These are phyloP conservation scores for Plasmopara halstedii DNA, from an alignment of 352 stramenopile genomes.

Conservation along the genomic window DNA sequence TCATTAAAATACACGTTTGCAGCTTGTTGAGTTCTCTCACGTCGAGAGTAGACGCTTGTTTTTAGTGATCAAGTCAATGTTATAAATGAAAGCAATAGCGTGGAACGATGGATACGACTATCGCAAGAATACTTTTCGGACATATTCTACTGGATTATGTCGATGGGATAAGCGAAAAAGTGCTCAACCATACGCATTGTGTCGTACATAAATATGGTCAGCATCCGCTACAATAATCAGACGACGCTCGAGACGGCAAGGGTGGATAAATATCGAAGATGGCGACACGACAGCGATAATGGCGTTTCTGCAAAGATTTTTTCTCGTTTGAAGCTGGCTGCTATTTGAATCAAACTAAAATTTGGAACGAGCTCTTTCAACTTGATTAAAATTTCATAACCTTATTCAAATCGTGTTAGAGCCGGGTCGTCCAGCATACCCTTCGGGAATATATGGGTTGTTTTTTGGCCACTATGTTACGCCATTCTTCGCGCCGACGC, in stretches of 20 bases:
- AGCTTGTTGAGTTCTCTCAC: too few species aligned
- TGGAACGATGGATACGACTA: constrained; percentile 20
- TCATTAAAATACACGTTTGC: too few species aligned
- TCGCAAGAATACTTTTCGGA: too few species aligned
- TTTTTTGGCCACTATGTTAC: not conserved
- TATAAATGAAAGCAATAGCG: constrained; percentile 17
- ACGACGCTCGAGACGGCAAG: constrained; percentile 4
- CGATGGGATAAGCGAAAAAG: too few species aligned
- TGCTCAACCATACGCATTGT: too few species aligned
- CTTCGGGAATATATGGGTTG: not conserved
- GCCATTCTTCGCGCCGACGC: constrained; percentile 1
- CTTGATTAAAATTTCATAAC: not conserved
- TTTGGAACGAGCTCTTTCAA: not conserved
- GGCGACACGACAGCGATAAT: constrained; percentile 19
- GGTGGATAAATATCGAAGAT: too few species aligned
- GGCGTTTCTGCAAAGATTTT: not conserved
- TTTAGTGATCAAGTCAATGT: not conserved
- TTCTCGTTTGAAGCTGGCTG: constrained; percentile 14
- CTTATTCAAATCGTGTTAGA: not conserved
- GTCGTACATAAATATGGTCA: not conserved
- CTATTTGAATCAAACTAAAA: not conserved
- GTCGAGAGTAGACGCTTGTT: too few species aligned
- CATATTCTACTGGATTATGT: too few species aligned
- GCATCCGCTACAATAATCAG: too few species aligned
- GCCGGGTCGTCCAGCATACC: not conserved